Percentiles rank a stretch among this genome's conserved stretches.
Conservation (phyloP, 257 asterid genomes). For the Capsicum chinense region DNA sequence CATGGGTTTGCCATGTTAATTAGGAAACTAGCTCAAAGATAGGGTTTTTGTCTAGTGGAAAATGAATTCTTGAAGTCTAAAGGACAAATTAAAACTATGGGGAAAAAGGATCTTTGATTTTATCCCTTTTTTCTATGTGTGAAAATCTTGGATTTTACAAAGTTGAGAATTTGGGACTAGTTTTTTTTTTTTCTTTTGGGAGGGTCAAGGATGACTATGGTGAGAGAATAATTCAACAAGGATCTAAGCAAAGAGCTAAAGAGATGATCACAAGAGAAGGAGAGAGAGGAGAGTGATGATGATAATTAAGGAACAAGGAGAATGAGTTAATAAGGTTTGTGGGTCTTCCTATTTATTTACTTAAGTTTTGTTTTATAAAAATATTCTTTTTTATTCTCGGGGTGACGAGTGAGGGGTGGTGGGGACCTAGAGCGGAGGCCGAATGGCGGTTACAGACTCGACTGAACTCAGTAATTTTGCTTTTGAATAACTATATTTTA, state of each 20-base stretch:
- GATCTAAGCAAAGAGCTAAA: conserved; percentile 29
- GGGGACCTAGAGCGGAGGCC: neutral
- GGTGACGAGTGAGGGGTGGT: no score
- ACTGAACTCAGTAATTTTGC: neutral
- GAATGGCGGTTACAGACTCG: neutral
- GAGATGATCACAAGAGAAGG: conserved; percentile 17
- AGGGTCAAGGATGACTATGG: neutral
- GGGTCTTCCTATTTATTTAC: neutral
- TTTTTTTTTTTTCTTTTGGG: neutral
- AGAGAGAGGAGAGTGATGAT: conserved; percentile 24
- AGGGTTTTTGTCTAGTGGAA: neutral
- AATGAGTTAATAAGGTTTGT: neutral
- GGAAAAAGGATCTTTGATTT: neutral
- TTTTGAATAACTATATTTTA: neutral
- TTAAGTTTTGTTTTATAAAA: neutral
- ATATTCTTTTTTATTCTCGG: neutral
- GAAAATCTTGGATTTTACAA: conserved; percentile 13
- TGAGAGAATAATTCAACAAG: conserved; percentile 37
- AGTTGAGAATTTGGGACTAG: conserved; percentile 20
- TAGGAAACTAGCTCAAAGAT: neutral
- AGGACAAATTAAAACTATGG: neutral
- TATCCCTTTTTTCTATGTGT: conserved; percentile 14
- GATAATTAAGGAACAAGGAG: conserved; percentile 26
- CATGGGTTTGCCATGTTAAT: conserved; percentile 59
- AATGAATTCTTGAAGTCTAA: neutral